Percentiles rank a stretch among this genome's conserved stretches.
Evolutionary conservation across 495 filamentous ascomycete species (phyloP).

Genomic region (Penicillium subrubescens): DNA sequence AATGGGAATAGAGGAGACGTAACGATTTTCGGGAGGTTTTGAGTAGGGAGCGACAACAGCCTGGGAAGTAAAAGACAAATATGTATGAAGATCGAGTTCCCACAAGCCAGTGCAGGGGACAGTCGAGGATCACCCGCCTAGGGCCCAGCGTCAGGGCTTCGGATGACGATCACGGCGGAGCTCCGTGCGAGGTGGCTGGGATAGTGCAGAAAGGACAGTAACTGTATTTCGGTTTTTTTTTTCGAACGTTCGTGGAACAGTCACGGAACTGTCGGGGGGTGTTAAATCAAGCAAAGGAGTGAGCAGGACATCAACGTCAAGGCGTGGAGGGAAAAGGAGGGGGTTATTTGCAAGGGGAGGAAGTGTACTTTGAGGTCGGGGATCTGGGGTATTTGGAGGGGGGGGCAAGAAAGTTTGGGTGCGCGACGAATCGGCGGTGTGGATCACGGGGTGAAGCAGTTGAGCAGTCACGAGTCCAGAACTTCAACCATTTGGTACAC

Average conservation of each 20-base stretch:
- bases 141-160: conserved; percentile 24
- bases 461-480: conserved; percentile 12
- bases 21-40: neutral
- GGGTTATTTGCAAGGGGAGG: neutral
- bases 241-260: neutral
- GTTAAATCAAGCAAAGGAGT: neutral
- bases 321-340: neutral
- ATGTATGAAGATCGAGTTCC: neutral
- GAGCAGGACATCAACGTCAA: neutral
- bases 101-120: conserved; percentile 12
- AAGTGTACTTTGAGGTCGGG: neutral
- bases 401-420: neutral
- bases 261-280: neutral
- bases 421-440: conserved; percentile 28
- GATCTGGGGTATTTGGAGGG: conserved; percentile 18
- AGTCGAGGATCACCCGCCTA: conserved; percentile 20
- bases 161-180: conserved; percentile 26
- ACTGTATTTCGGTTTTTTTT: neutral
- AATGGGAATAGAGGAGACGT: neutral
- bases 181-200: conserved; percentile 25
- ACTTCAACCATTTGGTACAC: neutral
- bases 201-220: neutral
- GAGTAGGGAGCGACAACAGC: conserved; percentile 4
- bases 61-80: neutral
- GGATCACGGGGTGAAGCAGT: conserved; percentile 26